Percentiles rank a stretch among this genome's conserved stretches.
Evolutionary conservation across 2,329 filamentous ascomycete genomes (phyloP).

Genomic region (Xylariomycetidae sp.): DNA sequence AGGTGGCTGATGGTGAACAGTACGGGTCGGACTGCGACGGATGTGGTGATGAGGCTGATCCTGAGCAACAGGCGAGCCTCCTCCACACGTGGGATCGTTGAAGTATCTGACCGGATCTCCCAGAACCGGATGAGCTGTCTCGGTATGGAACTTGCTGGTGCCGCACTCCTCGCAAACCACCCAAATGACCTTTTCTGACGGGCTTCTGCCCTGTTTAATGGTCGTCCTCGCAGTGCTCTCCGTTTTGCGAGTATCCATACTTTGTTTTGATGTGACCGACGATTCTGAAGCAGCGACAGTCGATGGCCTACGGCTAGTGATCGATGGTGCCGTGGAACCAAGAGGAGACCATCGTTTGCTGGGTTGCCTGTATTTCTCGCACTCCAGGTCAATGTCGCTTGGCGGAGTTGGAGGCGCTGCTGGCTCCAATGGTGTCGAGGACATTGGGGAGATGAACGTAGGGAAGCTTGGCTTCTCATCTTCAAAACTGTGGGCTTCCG

Average conservation of each 20-base stretch:
- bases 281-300: slow-evolving; percentile 19
- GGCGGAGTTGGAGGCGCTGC: too few relatives aligned
- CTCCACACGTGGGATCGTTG: slow-evolving; percentile 19
- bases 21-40: background rate
- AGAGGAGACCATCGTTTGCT: slow-evolving; percentile 27
- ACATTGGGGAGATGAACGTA: too few relatives aligned
- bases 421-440: too few relatives aligned
- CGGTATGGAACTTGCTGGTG: slow-evolving; percentile 21
- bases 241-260: slow-evolving; percentile 17
- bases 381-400: too few relatives aligned
- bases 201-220: slow-evolving; percentile 16
- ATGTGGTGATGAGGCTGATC: slow-evolving; percentile 10
- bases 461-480: slow-evolving; percentile 7
- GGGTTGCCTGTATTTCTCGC: slow-evolving; percentile 15
- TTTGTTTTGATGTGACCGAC: slow-evolving; percentile 19
- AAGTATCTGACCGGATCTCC: slow-evolving; percentile 27
- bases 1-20: too few relatives aligned
- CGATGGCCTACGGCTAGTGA: slow-evolving; percentile 12
- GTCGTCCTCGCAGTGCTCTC: slow-evolving; percentile 17
- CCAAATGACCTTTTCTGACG: slow-evolving; percentile 24
- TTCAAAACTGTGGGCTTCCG: too few relatives aligned
- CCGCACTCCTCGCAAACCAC: slow-evolving; percentile 28
- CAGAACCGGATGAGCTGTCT: slow-evolving; percentile 13
- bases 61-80: slow-evolving; percentile 4
- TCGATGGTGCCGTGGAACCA: slow-evolving; percentile 16